These are phyloP conservation scores for Umbelopsis sp. DNA, from an alignment of 371 early-diverging fungal species.

Conservation along the genomic window DNA sequence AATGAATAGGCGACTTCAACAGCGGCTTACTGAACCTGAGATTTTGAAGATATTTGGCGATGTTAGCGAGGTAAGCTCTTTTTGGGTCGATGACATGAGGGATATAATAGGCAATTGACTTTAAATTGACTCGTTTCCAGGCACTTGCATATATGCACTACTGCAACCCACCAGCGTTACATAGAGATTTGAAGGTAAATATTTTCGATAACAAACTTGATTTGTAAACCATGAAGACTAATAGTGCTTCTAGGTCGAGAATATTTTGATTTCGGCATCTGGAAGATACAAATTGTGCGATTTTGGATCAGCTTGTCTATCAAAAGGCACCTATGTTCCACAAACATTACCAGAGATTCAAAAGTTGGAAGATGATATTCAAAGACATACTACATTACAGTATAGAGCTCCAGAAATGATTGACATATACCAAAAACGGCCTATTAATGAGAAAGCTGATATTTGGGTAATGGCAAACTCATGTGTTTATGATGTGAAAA, in stretches of 20 bases:
- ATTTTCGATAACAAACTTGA: slow-evolving; percentile 27
- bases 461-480: slow-evolving; percentile 41
- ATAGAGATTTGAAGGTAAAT: slow-evolving; percentile 87
- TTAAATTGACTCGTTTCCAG: slow-evolving; percentile 29
- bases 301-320: slow-evolving; percentile 83
- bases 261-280: slow-evolving; percentile 53
- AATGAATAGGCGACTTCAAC: slow-evolving; percentile 78
- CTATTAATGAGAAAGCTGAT: slow-evolving; percentile 87
- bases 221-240: neutral
- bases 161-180: slow-evolving; percentile 71
- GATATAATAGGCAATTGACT: neutral
- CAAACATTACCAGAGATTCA: slow-evolving; percentile 67
- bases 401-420: slow-evolving; percentile 94
- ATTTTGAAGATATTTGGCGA: slow-evolving; percentile 86
- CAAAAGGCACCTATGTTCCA: slow-evolving; percentile 67
- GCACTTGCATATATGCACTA: slow-evolving; percentile 92
- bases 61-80: slow-evolving; percentile 66
- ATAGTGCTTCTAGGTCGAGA: slow-evolving; percentile 45
- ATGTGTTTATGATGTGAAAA: neutral
- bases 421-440: slow-evolving; percentile 82
- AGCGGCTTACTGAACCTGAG: slow-evolving; percentile 77
- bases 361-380: slow-evolving; percentile 85
- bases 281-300: slow-evolving; percentile 89
- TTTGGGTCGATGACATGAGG: neutral
- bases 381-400: slow-evolving; percentile 87